Evolutionary conservation across 306 rosid genomes (phyloP).

Genomic region (Begonia peltatifolia): DNA sequence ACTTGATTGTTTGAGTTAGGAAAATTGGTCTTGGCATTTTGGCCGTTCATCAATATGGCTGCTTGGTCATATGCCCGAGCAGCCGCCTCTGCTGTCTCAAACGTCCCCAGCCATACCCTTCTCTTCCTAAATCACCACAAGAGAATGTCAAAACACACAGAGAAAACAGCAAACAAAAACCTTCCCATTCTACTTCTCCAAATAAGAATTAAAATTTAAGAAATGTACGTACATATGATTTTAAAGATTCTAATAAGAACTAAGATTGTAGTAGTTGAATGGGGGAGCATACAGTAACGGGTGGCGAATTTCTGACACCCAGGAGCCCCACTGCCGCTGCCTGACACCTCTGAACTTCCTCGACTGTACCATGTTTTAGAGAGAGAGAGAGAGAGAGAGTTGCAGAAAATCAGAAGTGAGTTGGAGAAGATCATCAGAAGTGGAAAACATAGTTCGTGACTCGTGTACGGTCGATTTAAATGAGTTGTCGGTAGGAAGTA

Average conservation of each 20-base stretch:
- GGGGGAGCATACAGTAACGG: slow-evolving; percentile 54
- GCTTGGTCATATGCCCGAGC: slow-evolving; percentile 98
- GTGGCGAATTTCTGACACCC: slow-evolving; percentile 99
- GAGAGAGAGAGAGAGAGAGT: slow-evolving; percentile 4
- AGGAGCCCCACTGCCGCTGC: slow-evolving; percentile 99
- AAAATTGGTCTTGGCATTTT: slow-evolving; percentile 87
- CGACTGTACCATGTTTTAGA: slow-evolving; percentile 50
- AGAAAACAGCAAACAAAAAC: background rate
- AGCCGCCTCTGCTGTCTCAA: slow-evolving; percentile 97
- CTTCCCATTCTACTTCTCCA: too few species aligned
- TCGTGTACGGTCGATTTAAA: slow-evolving; percentile 21
- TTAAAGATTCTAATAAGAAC: background rate
- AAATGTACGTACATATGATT: background rate
- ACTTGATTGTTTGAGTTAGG: slow-evolving; percentile 21
- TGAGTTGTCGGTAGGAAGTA: slow-evolving; percentile 44
- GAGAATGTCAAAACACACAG: background rate
- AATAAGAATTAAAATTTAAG: background rate
- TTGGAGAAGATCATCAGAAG: background rate
- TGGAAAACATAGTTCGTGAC: slow-evolving; percentile 5
- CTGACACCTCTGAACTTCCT: slow-evolving; percentile 97
- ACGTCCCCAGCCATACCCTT: slow-evolving; percentile 97
- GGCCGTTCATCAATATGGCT: slow-evolving; percentile 84
- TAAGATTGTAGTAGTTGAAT: background rate
- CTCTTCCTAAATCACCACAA: slow-evolving; percentile 43
- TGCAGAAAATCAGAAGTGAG: slow-evolving; percentile 9